Conservation (phyloP, 2,329 filamentous ascomycete genomes). For the Pseudogymnoascus sp. region DNA sequence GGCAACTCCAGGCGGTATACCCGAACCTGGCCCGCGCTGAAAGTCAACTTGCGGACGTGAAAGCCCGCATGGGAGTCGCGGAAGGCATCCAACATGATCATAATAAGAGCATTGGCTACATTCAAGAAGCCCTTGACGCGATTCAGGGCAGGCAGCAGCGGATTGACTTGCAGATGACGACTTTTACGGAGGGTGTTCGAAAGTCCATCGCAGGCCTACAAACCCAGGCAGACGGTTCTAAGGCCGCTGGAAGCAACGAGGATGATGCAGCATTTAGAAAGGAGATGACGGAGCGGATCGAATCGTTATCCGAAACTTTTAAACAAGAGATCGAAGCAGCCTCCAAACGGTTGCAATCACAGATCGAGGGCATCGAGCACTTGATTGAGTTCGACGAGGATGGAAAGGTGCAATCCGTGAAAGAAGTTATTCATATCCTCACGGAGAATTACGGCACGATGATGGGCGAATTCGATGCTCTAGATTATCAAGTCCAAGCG, state of each 20-base stretch:
- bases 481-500: background rate
- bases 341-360: background rate
- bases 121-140: background rate
- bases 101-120: background rate
- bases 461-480: background rate
- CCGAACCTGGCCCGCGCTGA: background rate
- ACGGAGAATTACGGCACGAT: background rate
- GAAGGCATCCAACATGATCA: background rate
- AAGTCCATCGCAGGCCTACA: background rate
- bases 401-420: background rate
- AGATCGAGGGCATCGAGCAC: background rate
- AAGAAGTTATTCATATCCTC: background rate
- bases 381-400: background rate
- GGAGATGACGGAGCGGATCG: background rate
- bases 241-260: background rate
- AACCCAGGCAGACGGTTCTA: background rate
- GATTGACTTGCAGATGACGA: background rate
- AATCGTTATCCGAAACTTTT: background rate
- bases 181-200: background rate
- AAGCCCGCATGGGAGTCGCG: background rate
- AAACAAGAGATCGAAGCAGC: background rate
- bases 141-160: background rate
- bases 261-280: background rate
- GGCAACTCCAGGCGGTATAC: conserved; percentile 8
- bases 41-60: background rate